Conservation (phyloP, 208 protist species). For the Naegleria lovaniensis region DNA sequence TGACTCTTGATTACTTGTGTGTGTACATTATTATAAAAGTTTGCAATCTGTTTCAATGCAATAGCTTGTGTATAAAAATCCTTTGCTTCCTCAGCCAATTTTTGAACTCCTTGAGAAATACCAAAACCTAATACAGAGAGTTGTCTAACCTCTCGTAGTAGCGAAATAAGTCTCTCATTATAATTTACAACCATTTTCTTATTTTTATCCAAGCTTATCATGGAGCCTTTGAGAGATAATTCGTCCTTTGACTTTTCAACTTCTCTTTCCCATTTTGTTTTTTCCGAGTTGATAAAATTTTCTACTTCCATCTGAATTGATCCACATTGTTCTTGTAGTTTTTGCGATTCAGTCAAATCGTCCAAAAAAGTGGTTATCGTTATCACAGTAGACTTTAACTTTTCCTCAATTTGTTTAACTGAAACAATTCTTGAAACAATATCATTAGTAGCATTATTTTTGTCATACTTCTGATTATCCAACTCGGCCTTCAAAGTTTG, state of each 20-base stretch:
- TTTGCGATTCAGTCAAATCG: neutral
- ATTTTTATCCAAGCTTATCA: slow-evolving; percentile 1
- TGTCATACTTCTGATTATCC: neutral
- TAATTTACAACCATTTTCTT: slow-evolving; percentile 28
- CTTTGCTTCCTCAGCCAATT: slow-evolving; percentile 60
- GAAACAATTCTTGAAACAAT: neutral
- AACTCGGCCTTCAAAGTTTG: neutral
- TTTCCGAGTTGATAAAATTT: neutral
- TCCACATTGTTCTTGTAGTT: neutral
- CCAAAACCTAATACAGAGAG: slow-evolving; percentile 33
- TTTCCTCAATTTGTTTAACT: slow-evolving; percentile 15
- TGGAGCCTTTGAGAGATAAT: neutral
- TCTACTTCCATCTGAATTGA: neutral
- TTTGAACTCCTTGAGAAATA: slow-evolving; percentile 60
- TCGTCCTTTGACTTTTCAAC: neutral
- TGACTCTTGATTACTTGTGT: slow-evolving; percentile 65
- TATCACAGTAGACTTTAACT: neutral
- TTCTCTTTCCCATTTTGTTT: neutral
- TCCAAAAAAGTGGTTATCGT: slow-evolving; percentile 4
- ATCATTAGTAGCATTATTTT: neutral
- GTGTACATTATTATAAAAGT: slow-evolving; percentile 80
- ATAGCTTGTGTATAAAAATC: slow-evolving; percentile 70
- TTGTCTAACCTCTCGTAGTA: neutral
- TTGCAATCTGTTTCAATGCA: slow-evolving; percentile 62
- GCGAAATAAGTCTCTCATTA: neutral